Conservation (phyloP, 208 protist species). For the Trypanosoma lewisi region DNA sequence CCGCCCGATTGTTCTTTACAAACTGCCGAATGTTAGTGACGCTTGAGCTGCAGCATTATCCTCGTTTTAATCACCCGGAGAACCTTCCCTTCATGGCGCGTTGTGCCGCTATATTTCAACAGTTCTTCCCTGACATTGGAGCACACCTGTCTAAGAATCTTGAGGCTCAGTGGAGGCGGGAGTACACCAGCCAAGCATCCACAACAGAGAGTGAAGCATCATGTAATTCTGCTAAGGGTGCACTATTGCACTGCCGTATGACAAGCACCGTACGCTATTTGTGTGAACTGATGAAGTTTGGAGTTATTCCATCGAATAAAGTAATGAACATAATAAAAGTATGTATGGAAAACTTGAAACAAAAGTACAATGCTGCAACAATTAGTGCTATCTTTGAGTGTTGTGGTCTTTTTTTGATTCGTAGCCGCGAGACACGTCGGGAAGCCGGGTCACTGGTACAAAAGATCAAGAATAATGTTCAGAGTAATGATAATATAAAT, state of each 20-base stretch:
- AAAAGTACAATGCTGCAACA: neutral
- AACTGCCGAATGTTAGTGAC: conserved; percentile 25
- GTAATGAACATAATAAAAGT: conserved; percentile 10
- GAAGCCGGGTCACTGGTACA: conserved; percentile 2
- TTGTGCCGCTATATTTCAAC: conserved; percentile 16
- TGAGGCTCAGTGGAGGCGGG: conserved; percentile 14
- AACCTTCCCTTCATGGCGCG: conserved; percentile 17
- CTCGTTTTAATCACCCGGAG: neutral
- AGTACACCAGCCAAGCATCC: neutral
- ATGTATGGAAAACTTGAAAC: conserved; percentile 12
- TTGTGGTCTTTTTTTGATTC: conserved; percentile 22
- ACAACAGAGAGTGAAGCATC: neutral
- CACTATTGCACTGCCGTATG: neutral
- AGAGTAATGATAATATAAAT: neutral
- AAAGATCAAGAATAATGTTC: conserved; percentile 11
- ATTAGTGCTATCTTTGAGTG: conserved; percentile 11
- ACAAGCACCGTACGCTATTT: conserved; percentile 7
- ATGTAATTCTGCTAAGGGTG: neutral
- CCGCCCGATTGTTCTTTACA: conserved; percentile 23
- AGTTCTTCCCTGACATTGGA: conserved; percentile 25
- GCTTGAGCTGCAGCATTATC: conserved; percentile 18
- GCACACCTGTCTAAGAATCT: conserved; percentile 5
- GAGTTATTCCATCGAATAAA: neutral
- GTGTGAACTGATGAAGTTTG: conserved; percentile 32
- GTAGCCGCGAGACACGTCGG: conserved; percentile 9